Percentiles rank a stretch among this genome's conserved stretches.
These are phyloP conservation scores for Penicillium freii DNA, from an alignment of 2,329 filamentous ascomycete genomes.

Conservation along the genomic window DNA sequence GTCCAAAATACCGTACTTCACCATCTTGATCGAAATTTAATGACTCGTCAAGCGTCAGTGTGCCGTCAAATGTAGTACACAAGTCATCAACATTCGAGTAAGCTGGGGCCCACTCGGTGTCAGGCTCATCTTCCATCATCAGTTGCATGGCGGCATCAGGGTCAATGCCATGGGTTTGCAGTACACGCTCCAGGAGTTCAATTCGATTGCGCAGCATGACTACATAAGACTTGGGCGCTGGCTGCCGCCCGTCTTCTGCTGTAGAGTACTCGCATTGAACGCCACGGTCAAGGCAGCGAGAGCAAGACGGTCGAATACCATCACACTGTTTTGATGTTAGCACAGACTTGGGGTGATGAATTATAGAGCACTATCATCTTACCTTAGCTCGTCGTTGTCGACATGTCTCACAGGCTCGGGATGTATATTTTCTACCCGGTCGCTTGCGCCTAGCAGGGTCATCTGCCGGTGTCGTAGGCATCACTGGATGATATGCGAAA, in stretches of 20 bases:
- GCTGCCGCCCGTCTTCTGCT: slow-evolving; percentile 36
- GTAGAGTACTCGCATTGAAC: slow-evolving; percentile 33
- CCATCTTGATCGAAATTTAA: slow-evolving; percentile 38
- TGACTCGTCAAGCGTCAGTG: slow-evolving; percentile 37
- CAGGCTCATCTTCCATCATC: slow-evolving; percentile 3
- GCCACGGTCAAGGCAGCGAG: slow-evolving; percentile 32
- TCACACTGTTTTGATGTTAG: slow-evolving; percentile 30
- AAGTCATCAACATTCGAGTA: slow-evolving; percentile 20
- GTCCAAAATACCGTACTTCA: slow-evolving; percentile 39
- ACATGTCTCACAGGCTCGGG: slow-evolving; percentile 40
- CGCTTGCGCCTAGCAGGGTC: slow-evolving; percentile 17
- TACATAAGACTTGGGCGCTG: slow-evolving; percentile 38
- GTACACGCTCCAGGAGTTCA: slow-evolving; percentile 31
- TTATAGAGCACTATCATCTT: background rate
- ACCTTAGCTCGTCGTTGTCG: slow-evolving; percentile 40
- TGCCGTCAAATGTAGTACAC: slow-evolving; percentile 30
- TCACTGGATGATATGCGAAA: background rate
- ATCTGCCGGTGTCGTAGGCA: slow-evolving; percentile 12
- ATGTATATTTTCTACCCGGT: slow-evolving; percentile 26
- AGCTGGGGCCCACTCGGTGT: background rate
- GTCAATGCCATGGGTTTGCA: slow-evolving; percentile 33
- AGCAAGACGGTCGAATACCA: slow-evolving; percentile 33
- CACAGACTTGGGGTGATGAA: background rate
- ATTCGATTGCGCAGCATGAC: slow-evolving; percentile 36
- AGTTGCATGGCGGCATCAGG: slow-evolving; percentile 24